A percentile compares a stretch with the other conserved stretches of the same genome.
phyloP scores from a whole-genome alignment of 2,329 filamentous ascomycete species.

The Diplodia mutila region DNA sequence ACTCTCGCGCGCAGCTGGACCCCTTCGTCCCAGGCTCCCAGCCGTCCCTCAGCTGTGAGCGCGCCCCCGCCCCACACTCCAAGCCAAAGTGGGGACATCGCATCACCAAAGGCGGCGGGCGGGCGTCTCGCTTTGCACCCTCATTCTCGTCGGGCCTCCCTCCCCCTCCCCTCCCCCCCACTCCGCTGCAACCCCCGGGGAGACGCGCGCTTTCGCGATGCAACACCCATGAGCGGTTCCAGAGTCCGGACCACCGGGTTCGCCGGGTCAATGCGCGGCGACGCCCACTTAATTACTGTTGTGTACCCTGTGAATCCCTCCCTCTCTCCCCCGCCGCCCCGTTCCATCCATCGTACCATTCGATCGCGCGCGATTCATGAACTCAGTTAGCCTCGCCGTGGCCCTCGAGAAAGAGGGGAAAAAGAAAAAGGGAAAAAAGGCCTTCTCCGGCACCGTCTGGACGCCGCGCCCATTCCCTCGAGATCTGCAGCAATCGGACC shows the following conservation, averaged over 20 bases:
- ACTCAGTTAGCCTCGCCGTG: background rate
- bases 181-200: background rate
- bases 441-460: background rate
- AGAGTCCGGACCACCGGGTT: background rate
- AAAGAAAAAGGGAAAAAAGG: too few relatives aligned
- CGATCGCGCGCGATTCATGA: background rate
- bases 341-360: background rate
- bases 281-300: background rate
- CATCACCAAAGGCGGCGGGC: background rate
- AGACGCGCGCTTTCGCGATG: background rate
- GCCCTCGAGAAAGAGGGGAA: too few relatives aligned
- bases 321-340: background rate
- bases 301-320: background rate
- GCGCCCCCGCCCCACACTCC: background rate
- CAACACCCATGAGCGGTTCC: background rate
- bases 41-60: background rate
- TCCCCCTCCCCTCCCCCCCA: background rate
- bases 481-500: background rate
- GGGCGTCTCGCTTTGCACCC: background rate
- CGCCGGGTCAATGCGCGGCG: background rate
- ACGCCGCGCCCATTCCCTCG: background rate
- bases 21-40: background rate
- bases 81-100: background rate
- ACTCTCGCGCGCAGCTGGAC: background rate
- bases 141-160: background rate